Evolutionary conservation across 257 asterid genomes (phyloP).

Genomic region (Nicotiana tabacum): DNA sequence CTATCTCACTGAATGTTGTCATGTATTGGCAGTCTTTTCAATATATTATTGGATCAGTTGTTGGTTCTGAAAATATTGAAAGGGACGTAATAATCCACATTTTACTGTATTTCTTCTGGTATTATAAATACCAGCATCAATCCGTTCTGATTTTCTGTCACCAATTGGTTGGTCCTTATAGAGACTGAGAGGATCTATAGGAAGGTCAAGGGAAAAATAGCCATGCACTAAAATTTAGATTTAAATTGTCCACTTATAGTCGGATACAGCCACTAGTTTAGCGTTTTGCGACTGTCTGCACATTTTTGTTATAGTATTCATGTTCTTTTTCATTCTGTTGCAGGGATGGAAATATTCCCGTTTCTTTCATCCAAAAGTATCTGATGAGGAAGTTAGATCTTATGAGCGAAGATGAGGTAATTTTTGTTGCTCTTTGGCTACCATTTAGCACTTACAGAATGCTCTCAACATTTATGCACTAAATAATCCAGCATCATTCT

Average conservation of each 20-base stretch:
- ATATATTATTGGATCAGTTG: background rate
- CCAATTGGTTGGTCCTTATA: background rate
- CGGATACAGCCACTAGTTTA: constrained; percentile 3
- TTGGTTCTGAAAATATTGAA: background rate
- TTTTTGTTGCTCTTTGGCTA: background rate
- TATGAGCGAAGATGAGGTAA: constrained; percentile 76
- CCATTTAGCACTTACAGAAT: background rate
- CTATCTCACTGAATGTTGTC: background rate
- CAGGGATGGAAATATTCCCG: constrained; percentile 83
- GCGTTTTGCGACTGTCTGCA: background rate
- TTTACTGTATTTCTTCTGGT: constrained; percentile 3
- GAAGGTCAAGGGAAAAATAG: background rate
- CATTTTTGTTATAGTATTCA: background rate
- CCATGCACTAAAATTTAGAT: background rate
- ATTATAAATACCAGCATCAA: background rate
- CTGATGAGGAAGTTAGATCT: constrained; percentile 60
- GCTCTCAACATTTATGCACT: background rate
- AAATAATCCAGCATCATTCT: background rate
- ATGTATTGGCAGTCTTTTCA: background rate
- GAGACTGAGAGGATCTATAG: background rate
- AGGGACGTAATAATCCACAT: background rate
- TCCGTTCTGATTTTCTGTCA: background rate
- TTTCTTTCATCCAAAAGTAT: constrained; percentile 51
- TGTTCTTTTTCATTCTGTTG: constrained; percentile 9
- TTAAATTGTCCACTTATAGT: background rate